Percentiles rank a stretch among this genome's conserved stretches.
Conservation (phyloP, 768 basidiomycete genomes). For the Boletellus emodensis region DNA sequence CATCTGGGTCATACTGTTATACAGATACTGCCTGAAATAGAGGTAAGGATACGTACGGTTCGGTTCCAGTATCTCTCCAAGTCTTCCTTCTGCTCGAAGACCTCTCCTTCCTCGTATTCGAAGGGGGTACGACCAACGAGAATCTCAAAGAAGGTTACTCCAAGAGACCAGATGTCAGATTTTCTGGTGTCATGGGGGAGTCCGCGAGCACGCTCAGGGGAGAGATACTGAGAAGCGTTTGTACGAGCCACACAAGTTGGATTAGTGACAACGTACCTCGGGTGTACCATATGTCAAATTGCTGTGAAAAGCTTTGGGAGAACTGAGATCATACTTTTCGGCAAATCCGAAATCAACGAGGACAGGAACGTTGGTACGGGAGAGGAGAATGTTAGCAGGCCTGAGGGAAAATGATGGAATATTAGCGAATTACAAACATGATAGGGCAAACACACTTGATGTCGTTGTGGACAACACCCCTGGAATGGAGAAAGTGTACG, state of each 20-base stretch:
- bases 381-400: slow-evolving; percentile 91
- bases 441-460: slow-evolving; percentile 65
- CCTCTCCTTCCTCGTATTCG: slow-evolving; percentile 74
- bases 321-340: slow-evolving; percentile 69
- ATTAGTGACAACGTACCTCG: slow-evolving; percentile 49
- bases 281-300: slow-evolving; percentile 89
- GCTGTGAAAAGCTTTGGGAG: slow-evolving; percentile 69
- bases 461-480: slow-evolving; percentile 88
- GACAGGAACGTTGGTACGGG: slow-evolving; percentile 71
- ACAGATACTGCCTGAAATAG: neutral
- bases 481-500: slow-evolving; percentile 77
- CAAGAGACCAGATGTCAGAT: slow-evolving; percentile 83
- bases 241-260: neutral
- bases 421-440: neutral
- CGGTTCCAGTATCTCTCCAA: slow-evolving; percentile 84
- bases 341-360: slow-evolving; percentile 98
- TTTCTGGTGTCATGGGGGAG: slow-evolving; percentile 91
- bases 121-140: slow-evolving; percentile 91
- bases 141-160: slow-evolving; percentile 92
- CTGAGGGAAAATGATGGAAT: slow-evolving; percentile 34
- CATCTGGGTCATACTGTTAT: slow-evolving; percentile 37
- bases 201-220: slow-evolving; percentile 87
- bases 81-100: slow-evolving; percentile 74
- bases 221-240: slow-evolving; percentile 63
- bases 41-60: slow-evolving; percentile 46